phyloP scores from a whole-genome alignment of 257 asterid genomes.

The Nicotiana otophora region DNA sequence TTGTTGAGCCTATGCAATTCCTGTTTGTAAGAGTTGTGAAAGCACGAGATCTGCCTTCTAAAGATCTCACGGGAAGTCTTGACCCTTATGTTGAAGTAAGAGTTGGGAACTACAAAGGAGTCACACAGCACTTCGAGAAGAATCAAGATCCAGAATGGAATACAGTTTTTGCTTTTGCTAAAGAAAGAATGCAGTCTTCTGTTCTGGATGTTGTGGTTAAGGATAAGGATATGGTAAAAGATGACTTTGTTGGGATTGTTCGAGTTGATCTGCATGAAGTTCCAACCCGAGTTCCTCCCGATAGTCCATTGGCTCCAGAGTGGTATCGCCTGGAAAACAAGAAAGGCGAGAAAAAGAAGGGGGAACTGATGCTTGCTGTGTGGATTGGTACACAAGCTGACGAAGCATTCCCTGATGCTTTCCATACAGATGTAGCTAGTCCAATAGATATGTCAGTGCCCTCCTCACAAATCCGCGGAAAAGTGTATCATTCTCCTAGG shows the following conservation, averaged over 20 bases:
- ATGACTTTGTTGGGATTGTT: conserved; percentile 67
- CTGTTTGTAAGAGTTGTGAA: conserved; percentile 79
- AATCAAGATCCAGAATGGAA: conserved; percentile 78
- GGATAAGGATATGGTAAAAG: conserved; percentile 70
- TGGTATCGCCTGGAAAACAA: conserved; percentile 77
- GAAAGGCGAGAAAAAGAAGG: conserved; percentile 57
- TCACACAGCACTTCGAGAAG: conserved; percentile 71
- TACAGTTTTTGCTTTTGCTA: conserved; percentile 68
- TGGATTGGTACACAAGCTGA: conserved; percentile 99
- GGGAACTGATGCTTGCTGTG: conserved; percentile 86
- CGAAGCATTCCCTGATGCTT: conserved; percentile 93
- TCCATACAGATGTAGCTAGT: conserved; percentile 71
- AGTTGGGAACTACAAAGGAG: conserved; percentile 86
- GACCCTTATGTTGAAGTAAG: conserved; percentile 87
- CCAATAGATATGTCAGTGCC: conserved; percentile 41
- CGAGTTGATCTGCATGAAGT: conserved; percentile 63
- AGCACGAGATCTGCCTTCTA: conserved; percentile 74
- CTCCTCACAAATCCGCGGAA: conserved; percentile 58
- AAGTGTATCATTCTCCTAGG: conserved; percentile 82
- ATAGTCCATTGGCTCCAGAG: conserved; percentile 95
- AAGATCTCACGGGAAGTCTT: conserved; percentile 64
- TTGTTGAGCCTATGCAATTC: conserved; percentile 91
- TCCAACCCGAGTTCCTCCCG: conserved; percentile 84
- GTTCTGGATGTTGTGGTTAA: conserved; percentile 57
- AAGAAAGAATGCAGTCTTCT: conserved; percentile 72